Evolutionary conservation across 2,329 filamentous ascomycete species (phyloP), one percentile per base, ranked within the genome.

Genomic region (Tolypocladium pustulatum): DNA sequence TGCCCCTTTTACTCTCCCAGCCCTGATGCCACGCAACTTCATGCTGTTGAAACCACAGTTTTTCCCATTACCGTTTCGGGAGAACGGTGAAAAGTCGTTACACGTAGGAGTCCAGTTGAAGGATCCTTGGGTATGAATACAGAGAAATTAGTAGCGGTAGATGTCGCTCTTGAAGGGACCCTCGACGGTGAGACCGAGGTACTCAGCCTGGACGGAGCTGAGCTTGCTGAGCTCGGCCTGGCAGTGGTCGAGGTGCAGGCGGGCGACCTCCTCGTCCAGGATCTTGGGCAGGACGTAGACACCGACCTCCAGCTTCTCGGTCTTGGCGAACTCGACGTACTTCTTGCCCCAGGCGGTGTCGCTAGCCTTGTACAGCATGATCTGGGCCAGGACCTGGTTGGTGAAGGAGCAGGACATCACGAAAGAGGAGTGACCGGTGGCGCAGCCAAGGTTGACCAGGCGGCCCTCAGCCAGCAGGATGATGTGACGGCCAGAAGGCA

Each of bases 351-450:
- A 99, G 60, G 81, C 88, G 74, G 84, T 84, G 75, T 97, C 92
- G 70, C 88, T 83, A 71, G 86, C 88, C 89, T 97, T 97, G 89
- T 79, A 99, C 72, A 99, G 82, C 82, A 96, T 88, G 81, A 99
- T 97, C 84, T 99, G 94, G 67, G 94, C 94, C 76, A 99, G 90
- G 71, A 97, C 94, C 85, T 99, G 94, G 89, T 99, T 99, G 85
- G 92, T 96, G 89, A 99, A 99, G 65, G 93, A 97, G 89, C 94
- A 99, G 70, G 92, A 97, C 94, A 99, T 97, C 67, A 99, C 94
- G 79, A 99, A 99, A 57, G 93, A 97, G 68, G 92, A 96, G 89
- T 99, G 94, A 68, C 94, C 94, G 65, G 94, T 99, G 74, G 94
- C 94, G 79, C 94, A 99, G 78, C 94, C 94, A 69, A 99, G 84